Base-by-base conservation (phyloP, 2,329 filamentous ascomycete species). In the Claviceps cyperi region DNA sequence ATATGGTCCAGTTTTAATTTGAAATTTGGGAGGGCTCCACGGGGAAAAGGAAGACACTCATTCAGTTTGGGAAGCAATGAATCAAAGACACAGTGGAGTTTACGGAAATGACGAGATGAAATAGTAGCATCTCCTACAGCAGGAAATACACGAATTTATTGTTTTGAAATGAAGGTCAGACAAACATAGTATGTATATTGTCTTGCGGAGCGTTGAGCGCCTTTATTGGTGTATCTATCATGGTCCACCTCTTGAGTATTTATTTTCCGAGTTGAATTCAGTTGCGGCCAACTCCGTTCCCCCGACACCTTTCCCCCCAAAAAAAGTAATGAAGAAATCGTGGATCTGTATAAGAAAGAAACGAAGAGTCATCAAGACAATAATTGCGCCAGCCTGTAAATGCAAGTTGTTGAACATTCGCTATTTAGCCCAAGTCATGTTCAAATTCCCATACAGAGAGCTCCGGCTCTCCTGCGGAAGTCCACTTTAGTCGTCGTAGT, bases 341-440 rank as follows among this genome's bases (percentile, higher is more conserved):
- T 44, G 6, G 13, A 44, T 7, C 15, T 8, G 14, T 28, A 9
- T 14, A 21, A 36, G 19, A 35, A 19, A 43, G 38, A 47, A 14
- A 44, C 11, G 13, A 36, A 49, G 45, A 52, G 11, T 35, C 14
- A 36, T 35, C 14, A 36, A 47, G 43, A 57, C 19, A 51, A 38
- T 5, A 38, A 46, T 46, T 57, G 48, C 56, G 57, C 57, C 55
- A 56, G 51, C 57, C 54, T 49, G 53, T 48, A 45, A 55, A 54
- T 54, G 53, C 52, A 59, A 54, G 51, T 58, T 58, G 56, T 59
- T 59, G 57, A 59, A 59, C 54, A 56, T 57, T 58, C 53, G 55
- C 53, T 55, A 43, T 50, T 56, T 37, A 38, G 46, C 49, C 40
- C 47, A 49, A 53, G 53, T 15, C 52, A 57, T 58, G 55, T 58